Percentiles rank a stretch among this genome's conserved stretches.
These are phyloP conservation scores for Phaffia australis DNA, from an alignment of 768 basidiomycete genomes.

Conservation along the genomic window DNA sequence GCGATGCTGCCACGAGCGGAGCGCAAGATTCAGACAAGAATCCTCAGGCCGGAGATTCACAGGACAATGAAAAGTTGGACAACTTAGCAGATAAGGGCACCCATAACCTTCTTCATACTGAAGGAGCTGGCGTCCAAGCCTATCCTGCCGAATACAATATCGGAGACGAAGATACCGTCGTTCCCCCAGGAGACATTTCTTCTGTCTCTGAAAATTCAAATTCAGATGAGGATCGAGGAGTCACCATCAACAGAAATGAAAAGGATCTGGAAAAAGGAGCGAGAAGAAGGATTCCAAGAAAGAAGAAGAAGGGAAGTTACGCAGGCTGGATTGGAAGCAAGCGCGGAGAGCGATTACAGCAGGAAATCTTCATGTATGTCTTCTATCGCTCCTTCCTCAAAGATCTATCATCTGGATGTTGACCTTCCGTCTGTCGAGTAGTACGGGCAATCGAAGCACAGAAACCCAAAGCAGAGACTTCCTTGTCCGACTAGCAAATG, in stretches of 20 bases:
- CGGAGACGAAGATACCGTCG: neutral
- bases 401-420: neutral
- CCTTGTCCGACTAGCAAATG: constrained; percentile 25
- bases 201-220: neutral
- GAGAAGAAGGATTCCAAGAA: neutral
- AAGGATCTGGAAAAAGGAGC: constrained; percentile 15
- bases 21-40: neutral
- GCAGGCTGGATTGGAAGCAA: constrained; percentile 23
- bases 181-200: constrained; percentile 2
- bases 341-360: constrained; percentile 23
- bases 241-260: too few relatives aligned
- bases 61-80: constrained; percentile 5
- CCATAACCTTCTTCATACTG: constrained; percentile 11
- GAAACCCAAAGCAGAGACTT: constrained; percentile 21
- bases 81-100: constrained; percentile 8
- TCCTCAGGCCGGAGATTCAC: too few relatives aligned
- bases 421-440: neutral
- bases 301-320: neutral
- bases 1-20: neutral
- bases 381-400: neutral
- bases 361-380: constrained; percentile 25
- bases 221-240: neutral
- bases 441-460: constrained; percentile 8
- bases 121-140: constrained; percentile 1
- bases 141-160: constrained; percentile 8